Base-by-base conservation (phyloP, 805 yeast genomes). In the Candida orba region DNA sequence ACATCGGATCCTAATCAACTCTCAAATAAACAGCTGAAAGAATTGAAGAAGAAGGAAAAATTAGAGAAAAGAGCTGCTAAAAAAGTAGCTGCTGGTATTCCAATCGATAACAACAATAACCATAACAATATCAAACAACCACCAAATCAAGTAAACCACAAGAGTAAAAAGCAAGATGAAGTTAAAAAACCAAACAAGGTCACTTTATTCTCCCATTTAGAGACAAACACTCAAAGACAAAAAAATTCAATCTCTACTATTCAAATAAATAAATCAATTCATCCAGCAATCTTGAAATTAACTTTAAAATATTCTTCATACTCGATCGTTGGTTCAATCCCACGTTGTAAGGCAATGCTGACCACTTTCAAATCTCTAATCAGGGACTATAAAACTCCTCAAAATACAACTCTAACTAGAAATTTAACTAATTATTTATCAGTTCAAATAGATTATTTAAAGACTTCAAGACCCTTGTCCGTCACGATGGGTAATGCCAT, bases 401-500 rank as follows among this genome's bases (percentile, higher is more conserved):
- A 73, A 34, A 89, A 86, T 44, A 83, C 93, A 8, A 81, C 95
- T 1, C 71, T 93, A 54, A 80, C 90, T 31, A 80, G 99, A 68
- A 86, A 90, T 64, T 73, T 93, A 56, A 88, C 96, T 0, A 80
- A 83, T 29, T 91, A 89, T 62, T 71, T 93, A 46, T 81, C 95
- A 10, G 87, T 84, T 58, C 99, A 93, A 65, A 93, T 93, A 51
- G 99, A 91, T 60, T 87, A 84, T 53, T 69, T 93, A 53, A 91
- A 87, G 56, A 79, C 87, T 9, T 90, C 96, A 4, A 78, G 99
- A 50, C 97, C 98, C 1, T 71, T 93, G 39, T 80, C 93, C 44
- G 85, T 90, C 3, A 77, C 96, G 1, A 93, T 93, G 99, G 99
- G 99, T 43, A 93, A 90, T 67, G 91, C 97, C 3, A 93, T 93